Evolutionary conservation across 495 filamentous ascomycete species (phyloP).

Genomic region (Cercophora samala): DNA sequence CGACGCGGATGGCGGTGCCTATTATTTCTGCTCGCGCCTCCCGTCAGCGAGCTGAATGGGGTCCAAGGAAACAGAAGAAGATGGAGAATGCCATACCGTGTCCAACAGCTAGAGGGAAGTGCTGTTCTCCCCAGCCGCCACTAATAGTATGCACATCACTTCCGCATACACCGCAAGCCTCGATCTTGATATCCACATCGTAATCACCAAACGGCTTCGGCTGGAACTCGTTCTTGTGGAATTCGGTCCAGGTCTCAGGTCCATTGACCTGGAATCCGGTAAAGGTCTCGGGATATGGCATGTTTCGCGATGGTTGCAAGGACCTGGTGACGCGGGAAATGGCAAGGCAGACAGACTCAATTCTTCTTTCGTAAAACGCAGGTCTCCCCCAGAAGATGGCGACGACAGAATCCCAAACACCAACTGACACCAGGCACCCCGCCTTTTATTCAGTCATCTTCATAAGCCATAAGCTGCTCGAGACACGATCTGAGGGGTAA

Average conservation of each 20-base stretch:
- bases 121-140: slow-evolving; percentile 54
- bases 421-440: neutral
- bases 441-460: slow-evolving; percentile 12
- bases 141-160: slow-evolving; percentile 57
- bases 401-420: neutral
- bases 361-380: neutral
- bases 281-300: slow-evolving; percentile 42
- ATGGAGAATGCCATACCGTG: slow-evolving; percentile 38
- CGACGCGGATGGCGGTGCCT: slow-evolving; percentile 51
- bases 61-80: neutral
- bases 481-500: slow-evolving; percentile 3
- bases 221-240: slow-evolving; percentile 55
- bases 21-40: slow-evolving; percentile 38
- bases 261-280: slow-evolving; percentile 56
- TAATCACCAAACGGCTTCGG: slow-evolving; percentile 58
- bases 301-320: slow-evolving; percentile 14
- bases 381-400: neutral
- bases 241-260: slow-evolving; percentile 49
- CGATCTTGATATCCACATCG: slow-evolving; percentile 56
- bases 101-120: slow-evolving; percentile 53
- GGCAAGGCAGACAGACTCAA: neutral
- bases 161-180: slow-evolving; percentile 55
- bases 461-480: neutral
- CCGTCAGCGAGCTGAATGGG: slow-evolving; percentile 13
- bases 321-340: neutral